Evolutionary conservation across 2,329 filamentous ascomycete species (phyloP).

Genomic region (Fusarium luffae): DNA sequence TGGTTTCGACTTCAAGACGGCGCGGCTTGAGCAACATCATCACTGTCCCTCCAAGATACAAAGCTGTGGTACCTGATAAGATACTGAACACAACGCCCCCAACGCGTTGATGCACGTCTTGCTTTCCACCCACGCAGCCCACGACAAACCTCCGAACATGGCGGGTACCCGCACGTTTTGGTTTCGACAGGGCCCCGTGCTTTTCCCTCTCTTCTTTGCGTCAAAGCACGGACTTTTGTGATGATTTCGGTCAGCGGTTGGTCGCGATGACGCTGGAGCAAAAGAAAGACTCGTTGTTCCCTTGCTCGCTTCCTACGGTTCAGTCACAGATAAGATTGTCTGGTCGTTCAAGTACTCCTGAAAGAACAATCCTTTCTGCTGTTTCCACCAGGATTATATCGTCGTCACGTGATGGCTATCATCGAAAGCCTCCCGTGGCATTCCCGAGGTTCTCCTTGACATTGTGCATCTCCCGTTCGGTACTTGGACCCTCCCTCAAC

Average conservation of each 20-base stretch:
- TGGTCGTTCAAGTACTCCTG: background rate
- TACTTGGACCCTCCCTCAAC: slow-evolving; percentile 39
- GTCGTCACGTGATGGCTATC: slow-evolving; percentile 31
- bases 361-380: background rate
- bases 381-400: background rate
- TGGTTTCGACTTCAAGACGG: slow-evolving; percentile 13
- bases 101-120: slow-evolving; percentile 24
- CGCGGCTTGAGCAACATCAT: slow-evolving; percentile 4
- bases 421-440: slow-evolving; percentile 35
- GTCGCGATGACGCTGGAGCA: background rate
- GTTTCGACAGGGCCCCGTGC: slow-evolving; percentile 34
- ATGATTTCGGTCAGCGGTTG: slow-evolving; percentile 30
- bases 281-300: background rate
- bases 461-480: slow-evolving; percentile 41
- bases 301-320: background rate
- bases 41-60: background rate
- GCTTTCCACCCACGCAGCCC: slow-evolving; percentile 22
- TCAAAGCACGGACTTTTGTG: slow-evolving; percentile 36
- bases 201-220: slow-evolving; percentile 22
- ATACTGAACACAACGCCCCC: background rate
- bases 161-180: slow-evolving; percentile 36
- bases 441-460: slow-evolving; percentile 45
- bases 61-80: background rate
- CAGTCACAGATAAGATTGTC: background rate
- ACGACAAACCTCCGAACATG: slow-evolving; percentile 38